Base-by-base conservation (phyloP, 805 yeast species). In the Metschnikowia anglica region DNA sequence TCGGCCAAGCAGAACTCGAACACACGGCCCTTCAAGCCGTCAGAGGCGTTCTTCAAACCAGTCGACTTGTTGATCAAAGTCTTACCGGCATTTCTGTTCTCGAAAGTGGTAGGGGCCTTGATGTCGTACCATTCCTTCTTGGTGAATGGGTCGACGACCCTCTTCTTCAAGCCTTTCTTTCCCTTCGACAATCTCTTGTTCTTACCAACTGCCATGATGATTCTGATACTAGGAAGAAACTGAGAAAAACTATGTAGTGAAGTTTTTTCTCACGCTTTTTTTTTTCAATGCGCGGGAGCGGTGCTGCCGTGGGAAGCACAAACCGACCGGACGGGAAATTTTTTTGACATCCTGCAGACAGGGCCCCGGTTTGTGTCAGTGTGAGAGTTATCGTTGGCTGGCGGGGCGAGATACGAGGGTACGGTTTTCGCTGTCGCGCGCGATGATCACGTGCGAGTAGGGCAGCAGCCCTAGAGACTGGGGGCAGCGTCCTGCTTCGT, bases 71-170 rank as follows among this genome's bases (percentile, higher is more conserved):
- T 91, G 74, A 91, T 95, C 68, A 91, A 80, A 63, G 98, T 91
- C 83, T 91, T 90, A 76, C 98, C 98, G 70, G 89, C 97, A 66
- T 87, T 88, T 79, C 97, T 90, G 86, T 88, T 88, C 77, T 90
- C 97, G 68, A 90, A 91, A 64, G 97, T 89, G 65, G 97, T 84
- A 69, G 98, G 98, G 59, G 98, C 98, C 81, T 90, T 89, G 79
- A 90, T 88, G 75, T 87, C 95, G 75, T 79, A 90, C 98, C 98
- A 91, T 66, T 90, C 98, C 80, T 91, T 91, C 77, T 90, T 89
- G 84, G 96, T 81, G 93, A 91, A 91, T 71, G 98, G 98, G 82
- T 91, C 99, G 62, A 89, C 95, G 71, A 87, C 93, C 85, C 84
- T 91, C 95, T 91, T 93, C 95, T 91, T 91, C 75, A 88, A 79